phyloP scores from a whole-genome alignment of 768 basidiomycete genomes.

The Austroboletus eburneus region DNA sequence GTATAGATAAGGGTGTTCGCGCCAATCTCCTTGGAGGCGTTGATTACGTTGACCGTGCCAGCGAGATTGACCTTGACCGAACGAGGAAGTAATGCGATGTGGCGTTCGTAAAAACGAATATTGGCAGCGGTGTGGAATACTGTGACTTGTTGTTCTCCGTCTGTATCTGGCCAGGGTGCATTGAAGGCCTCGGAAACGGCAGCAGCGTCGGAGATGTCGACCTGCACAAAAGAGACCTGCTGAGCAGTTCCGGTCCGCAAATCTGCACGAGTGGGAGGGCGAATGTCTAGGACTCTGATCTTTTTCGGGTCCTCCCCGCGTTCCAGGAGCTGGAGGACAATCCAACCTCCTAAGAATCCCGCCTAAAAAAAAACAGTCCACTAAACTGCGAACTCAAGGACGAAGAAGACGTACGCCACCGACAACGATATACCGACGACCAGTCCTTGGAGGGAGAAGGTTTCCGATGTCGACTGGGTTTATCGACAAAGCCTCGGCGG shows the following conservation, averaged over 20 bases:
- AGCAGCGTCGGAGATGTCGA: slow-evolving; percentile 51
- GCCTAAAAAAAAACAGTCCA: slow-evolving; percentile 37
- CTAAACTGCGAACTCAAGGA: not conserved
- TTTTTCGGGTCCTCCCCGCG: slow-evolving; percentile 65
- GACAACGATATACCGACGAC: slow-evolving; percentile 69
- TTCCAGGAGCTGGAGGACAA: slow-evolving; percentile 60
- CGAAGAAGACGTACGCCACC: slow-evolving; percentile 54
- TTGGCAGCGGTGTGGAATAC: slow-evolving; percentile 76
- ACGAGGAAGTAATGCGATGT: slow-evolving; percentile 42
- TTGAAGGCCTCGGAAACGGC: slow-evolving; percentile 59
- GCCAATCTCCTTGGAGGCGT: slow-evolving; percentile 51
- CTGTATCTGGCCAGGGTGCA: slow-evolving; percentile 53
- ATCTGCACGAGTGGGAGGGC: slow-evolving; percentile 54
- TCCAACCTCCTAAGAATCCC: slow-evolving; percentile 78
- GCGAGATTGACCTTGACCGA: slow-evolving; percentile 62
- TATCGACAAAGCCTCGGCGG: slow-evolving; percentile 35
- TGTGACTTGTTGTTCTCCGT: slow-evolving; percentile 39
- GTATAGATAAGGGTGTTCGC: slow-evolving; percentile 63
- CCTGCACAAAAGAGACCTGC: slow-evolving; percentile 53
- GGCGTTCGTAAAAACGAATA: slow-evolving; percentile 75
- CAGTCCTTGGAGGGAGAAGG: slow-evolving; percentile 63
- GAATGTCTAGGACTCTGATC: slow-evolving; percentile 67
- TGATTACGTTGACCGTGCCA: slow-evolving; percentile 65
- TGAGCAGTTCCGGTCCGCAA: slow-evolving; percentile 48
- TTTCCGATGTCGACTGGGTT: slow-evolving; percentile 35